phyloP scores from a whole-genome alignment of 305 asterid genomes.

The Fraxinus sp. region DNA sequence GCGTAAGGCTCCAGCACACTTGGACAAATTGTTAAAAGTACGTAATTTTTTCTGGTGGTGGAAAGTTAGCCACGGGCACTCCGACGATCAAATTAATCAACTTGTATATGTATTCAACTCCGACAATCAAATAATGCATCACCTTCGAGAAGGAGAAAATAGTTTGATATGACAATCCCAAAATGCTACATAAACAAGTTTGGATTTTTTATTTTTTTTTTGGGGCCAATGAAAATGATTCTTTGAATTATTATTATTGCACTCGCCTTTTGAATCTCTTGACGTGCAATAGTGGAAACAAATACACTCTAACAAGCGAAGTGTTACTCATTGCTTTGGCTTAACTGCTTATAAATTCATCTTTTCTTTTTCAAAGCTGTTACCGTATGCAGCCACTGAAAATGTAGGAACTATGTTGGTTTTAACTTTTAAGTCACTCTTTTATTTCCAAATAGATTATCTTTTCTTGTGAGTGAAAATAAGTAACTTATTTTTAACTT shows the following conservation, averaged over 20 bases:
- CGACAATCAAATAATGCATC: too few species aligned
- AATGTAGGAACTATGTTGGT: background rate
- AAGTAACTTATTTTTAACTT: background rate
- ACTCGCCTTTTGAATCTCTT: background rate
- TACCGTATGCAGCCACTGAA: background rate
- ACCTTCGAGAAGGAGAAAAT: conserved; percentile 61
- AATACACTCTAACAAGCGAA: background rate
- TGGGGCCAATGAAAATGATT: background rate
- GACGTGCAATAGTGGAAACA: background rate
- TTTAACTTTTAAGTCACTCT: background rate
- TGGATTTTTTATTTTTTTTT: background rate
- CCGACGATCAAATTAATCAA: too few species aligned
- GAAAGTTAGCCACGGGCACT: too few species aligned
- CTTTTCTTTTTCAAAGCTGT: background rate
- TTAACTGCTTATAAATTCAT: too few species aligned
- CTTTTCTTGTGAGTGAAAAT: too few species aligned
- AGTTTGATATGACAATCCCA: conserved; percentile 47
- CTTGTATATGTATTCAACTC: too few species aligned
- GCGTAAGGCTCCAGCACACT: too few species aligned
- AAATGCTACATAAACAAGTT: background rate
- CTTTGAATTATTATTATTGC: background rate
- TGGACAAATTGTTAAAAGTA: too few species aligned
- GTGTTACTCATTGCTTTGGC: background rate
- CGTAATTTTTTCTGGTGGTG: too few species aligned
- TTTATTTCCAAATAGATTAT: too few species aligned